Evolutionary conservation across 352 stramenopile species (phyloP).

Genomic region (Phytopythium montanum): DNA sequence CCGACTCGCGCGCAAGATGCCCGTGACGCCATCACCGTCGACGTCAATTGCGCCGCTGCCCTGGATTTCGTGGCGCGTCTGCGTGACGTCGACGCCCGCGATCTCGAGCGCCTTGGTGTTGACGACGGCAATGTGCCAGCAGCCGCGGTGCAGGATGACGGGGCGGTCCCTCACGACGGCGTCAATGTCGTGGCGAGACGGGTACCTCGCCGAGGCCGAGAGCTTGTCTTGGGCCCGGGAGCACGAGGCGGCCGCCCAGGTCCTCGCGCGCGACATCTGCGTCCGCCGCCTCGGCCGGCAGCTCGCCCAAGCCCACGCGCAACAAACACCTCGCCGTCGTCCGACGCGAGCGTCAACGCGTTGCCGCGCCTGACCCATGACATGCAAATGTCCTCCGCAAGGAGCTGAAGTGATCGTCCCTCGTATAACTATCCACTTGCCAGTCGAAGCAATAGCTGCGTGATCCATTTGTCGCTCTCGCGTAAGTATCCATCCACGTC

Average conservation of each 20-base stretch:
- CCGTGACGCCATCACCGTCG: conserved; percentile 56
- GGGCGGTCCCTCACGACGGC: conserved; percentile 57
- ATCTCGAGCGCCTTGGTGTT: conserved; percentile 85
- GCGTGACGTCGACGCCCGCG: conserved; percentile 39
- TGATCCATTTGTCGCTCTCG: no score
- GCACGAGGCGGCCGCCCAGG: conserved; percentile 51
- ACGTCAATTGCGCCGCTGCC: conserved; percentile 57
- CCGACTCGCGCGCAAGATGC: conserved; percentile 65
- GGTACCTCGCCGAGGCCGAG: conserved; percentile 51
- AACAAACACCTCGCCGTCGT: conserved; percentile 39
- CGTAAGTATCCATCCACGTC: no score
- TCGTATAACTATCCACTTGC: no score
- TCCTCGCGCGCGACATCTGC: conserved; percentile 28
- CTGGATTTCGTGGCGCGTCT: conserved; percentile 22
- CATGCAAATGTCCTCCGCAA: no score
- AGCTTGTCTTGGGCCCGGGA: conserved; percentile 87
- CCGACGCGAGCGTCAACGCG: conserved; percentile 7
- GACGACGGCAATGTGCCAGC: conserved; percentile 86
- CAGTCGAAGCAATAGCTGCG: no score
- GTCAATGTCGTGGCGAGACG: conserved; percentile 76
- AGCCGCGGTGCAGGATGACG: conserved; percentile 84
- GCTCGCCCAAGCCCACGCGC: conserved; percentile 23
- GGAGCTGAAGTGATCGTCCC: no score
- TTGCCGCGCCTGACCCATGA: no score
- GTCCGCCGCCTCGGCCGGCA: conserved; percentile 9